A percentile compares a stretch with the other conserved stretches of the same genome.
Conservation (phyloP, 768 basidiomycete genomes). For the Agrocybe pediades region DNA sequence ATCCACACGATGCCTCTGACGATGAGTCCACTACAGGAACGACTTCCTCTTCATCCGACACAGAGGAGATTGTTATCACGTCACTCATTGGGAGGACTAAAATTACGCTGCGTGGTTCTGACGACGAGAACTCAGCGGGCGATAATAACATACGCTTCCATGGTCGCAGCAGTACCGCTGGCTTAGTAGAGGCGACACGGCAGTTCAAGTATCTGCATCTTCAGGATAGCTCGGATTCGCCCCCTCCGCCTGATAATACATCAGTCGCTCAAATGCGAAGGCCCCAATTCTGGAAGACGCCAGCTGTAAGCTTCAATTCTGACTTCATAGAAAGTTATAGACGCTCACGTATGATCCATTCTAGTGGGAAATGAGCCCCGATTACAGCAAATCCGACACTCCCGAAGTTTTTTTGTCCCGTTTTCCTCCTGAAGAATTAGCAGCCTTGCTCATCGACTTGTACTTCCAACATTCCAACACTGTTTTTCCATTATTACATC, state of each 20-base stretch:
- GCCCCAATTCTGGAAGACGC: conserved; percentile 58
- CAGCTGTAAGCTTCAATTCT: conserved; percentile 41
- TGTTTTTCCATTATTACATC: conserved; percentile 70
- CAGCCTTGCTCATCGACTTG: conserved; percentile 56
- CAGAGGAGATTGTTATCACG: conserved; percentile 34
- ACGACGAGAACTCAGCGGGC: conserved; percentile 24
- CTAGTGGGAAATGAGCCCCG: conserved; percentile 64
- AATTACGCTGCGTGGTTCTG: conserved; percentile 37
- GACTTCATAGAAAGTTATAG: background rate
- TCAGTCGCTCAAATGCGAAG: conserved; percentile 33
- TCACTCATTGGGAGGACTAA: conserved; percentile 35
- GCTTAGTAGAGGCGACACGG: conserved; percentile 54
- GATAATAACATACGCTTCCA: conserved; percentile 57
- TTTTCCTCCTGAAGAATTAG: conserved; percentile 70
- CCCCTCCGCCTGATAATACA: conserved; percentile 21
- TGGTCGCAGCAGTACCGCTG: conserved; percentile 60
- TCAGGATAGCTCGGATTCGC: conserved; percentile 29
- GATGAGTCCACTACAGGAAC: conserved; percentile 23
- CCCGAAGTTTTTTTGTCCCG: conserved; percentile 32
- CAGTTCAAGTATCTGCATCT: conserved; percentile 55
- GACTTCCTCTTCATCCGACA: conserved; percentile 30
- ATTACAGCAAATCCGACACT: conserved; percentile 40
- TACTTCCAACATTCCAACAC: conserved; percentile 68
- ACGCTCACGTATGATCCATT: conserved; percentile 1
- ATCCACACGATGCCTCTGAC: conserved; percentile 15